Percentiles rank a stretch among this genome's conserved stretches.
These are phyloP conservation scores for Lipomyces yamadae DNA, from an alignment of 805 yeast genomes.

Conservation along the genomic window DNA sequence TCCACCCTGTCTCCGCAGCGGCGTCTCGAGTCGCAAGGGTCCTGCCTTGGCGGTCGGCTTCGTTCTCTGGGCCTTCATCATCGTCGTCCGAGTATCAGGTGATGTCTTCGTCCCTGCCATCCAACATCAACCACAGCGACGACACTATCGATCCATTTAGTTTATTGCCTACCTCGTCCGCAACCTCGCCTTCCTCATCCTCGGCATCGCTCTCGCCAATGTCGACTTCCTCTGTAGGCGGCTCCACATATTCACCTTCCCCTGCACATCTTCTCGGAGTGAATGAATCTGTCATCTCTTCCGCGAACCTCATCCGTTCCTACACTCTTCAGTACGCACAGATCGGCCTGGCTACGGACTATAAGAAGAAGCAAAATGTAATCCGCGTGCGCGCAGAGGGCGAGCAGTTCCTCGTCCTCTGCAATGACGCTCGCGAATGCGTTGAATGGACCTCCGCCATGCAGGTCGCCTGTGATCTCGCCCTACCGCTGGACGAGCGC, in stretches of 20 bases:
- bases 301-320: constrained; percentile 50
- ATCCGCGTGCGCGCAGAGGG: constrained; percentile 79
- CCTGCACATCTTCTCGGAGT: constrained; percentile 9
- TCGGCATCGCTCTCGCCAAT: constrained; percentile 13
- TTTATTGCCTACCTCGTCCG: constrained; percentile 3
- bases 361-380: constrained; percentile 69
- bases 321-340: constrained; percentile 84
- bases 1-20: constrained; percentile 7
- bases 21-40: constrained; percentile 9
- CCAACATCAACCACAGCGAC: background rate
- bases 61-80: constrained; percentile 5
- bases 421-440: constrained; percentile 64
- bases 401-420: constrained; percentile 76
- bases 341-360: constrained; percentile 85
- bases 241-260: background rate
- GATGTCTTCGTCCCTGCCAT: constrained; percentile 4
- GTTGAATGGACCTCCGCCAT: constrained; percentile 79
- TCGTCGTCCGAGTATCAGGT: constrained; percentile 5
- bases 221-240: constrained; percentile 1
- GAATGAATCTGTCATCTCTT: constrained; percentile 32
- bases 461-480: constrained; percentile 74
- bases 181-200: constrained; percentile 23
- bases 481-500: constrained; percentile 75
- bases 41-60: constrained; percentile 19
- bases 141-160: constrained; percentile 30